Base-by-base conservation (phyloP, 1,284 basidiomycete species). In the Pyrrhoderma lamaoense region DNA sequence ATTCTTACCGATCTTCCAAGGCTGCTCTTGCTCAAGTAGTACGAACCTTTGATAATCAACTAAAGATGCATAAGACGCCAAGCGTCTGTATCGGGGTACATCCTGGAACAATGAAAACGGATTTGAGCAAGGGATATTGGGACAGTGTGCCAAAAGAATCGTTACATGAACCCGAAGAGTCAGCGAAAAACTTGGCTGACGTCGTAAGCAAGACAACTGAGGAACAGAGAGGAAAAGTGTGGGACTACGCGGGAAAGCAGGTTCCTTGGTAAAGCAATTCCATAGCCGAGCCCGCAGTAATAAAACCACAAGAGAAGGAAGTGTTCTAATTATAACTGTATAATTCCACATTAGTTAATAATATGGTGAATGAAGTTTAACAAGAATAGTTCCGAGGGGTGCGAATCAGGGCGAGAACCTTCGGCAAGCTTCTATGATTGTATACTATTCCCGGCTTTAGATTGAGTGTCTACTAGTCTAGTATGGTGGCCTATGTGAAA, bases 11-110 rank as follows among this genome's bases (percentile, higher is more conserved):
- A 40, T 71, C 82, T 51, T 85, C 82, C 50, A 89, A 89, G 63
- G 79, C 85, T 0, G 85, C 85, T 40, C 70, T 88, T 53, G 87
- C 89, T 62, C 84, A 88, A 63, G 72, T 83, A 45, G 69, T 87
- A 60, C 77, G 79, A 53, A 85, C 80, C 2, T 78, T 86, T 55
- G 79, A 85, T 61, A 67, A 80, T 53, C 79, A 88, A 60, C 70
- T 88, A 36, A 63, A 70, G 54, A 68, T 74, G 64, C 73, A 75
- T 58, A 74, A 72, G 53, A 68, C 64, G 2, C 71, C 74, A 5
- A 77, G 80, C 8, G 74, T 88, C 42, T 74, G 70, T 57, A 70
- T 80, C 36, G 77, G 76, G 3, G 66, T 80, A n/a, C 78, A 81
- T 59, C 79, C 79, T 1, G 79, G 79, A 1, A 81, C 79, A 1